Conservation (phyloP, 805 yeast genomes). For the Maudiozyma turicensis region DNA sequence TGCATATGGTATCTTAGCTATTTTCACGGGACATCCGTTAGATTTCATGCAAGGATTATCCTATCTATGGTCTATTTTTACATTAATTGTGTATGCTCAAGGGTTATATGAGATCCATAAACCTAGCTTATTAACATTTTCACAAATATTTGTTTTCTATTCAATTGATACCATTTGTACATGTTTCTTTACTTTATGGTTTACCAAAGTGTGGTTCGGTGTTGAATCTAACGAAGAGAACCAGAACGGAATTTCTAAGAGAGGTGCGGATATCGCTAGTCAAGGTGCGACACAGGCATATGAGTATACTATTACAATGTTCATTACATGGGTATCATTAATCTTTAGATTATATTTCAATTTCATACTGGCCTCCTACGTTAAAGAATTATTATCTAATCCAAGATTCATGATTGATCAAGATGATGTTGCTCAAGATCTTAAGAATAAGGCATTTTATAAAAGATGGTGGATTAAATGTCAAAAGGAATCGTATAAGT, state of each 20-base stretch:
- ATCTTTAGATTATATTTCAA: slow-evolving; percentile 50
- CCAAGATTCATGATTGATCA: slow-evolving; percentile 34
- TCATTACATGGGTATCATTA: slow-evolving; percentile 40
- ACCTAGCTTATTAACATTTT: slow-evolving; percentile 50
- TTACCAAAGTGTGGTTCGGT: slow-evolving; percentile 67
- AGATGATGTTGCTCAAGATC: slow-evolving; percentile 30
- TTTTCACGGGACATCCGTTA: slow-evolving; percentile 84
- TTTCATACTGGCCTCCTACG: slow-evolving; percentile 48
- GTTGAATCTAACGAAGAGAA: slow-evolving; percentile 28
- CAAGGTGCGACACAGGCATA: slow-evolving; percentile 56
- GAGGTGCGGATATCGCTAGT: slow-evolving; percentile 26
- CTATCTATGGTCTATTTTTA: slow-evolving; percentile 53
- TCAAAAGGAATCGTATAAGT: slow-evolving; percentile 25
- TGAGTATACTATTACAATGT: slow-evolving; percentile 49
- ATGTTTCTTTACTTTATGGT: slow-evolving; percentile 60
- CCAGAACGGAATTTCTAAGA: neutral
- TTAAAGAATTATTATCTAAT: slow-evolving; percentile 43
- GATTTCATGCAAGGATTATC: slow-evolving; percentile 74
- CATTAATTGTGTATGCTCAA: slow-evolving; percentile 54
- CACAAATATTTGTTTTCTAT: slow-evolving; percentile 56
- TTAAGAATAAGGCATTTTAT: slow-evolving; percentile 26
- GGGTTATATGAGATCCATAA: slow-evolving; percentile 44
- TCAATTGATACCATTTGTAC: slow-evolving; percentile 59
- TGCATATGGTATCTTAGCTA: slow-evolving; percentile 71
- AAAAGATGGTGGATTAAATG: slow-evolving; percentile 24